Percentiles rank a stretch among this genome's conserved stretches.
These are phyloP conservation scores for Curvularia lunata DNA, from an alignment of 2,329 filamentous ascomycete genomes.

Conservation along the genomic window DNA sequence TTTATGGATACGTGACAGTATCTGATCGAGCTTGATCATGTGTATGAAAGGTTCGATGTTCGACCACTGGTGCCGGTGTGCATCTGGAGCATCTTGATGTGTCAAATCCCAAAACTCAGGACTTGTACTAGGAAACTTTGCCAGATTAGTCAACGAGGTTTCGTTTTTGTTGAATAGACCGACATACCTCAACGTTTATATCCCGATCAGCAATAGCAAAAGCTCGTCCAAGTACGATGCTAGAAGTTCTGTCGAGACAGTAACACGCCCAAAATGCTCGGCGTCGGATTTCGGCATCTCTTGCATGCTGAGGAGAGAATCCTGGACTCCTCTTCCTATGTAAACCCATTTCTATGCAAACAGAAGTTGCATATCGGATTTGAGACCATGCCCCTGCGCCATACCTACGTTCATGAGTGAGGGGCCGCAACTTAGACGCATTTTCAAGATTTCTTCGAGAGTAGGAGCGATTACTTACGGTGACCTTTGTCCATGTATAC, in stretches of 20 bases:
- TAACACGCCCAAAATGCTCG: constrained; percentile 39
- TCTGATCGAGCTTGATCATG: constrained; percentile 33
- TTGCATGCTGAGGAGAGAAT: constrained; percentile 16
- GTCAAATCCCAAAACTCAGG: constrained; percentile 32
- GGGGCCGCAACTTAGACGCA: too few species aligned
- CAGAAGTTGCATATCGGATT: constrained; percentile 35
- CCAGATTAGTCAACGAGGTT: background rate
- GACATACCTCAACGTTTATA: constrained; percentile 37
- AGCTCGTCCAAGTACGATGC: constrained; percentile 32
- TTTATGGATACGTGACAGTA: constrained; percentile 36
- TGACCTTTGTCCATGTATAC: constrained; percentile 35
- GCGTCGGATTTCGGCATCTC: constrained; percentile 33
- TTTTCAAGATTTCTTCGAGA: too few species aligned
- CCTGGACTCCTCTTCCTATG: constrained; percentile 34
- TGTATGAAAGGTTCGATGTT: constrained; percentile 38
- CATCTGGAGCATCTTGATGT: constrained; percentile 21
- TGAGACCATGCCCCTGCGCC: constrained; percentile 39
- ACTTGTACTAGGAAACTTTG: constrained; percentile 30
- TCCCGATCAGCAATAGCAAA: constrained; percentile 39
- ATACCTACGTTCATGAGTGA: too few species aligned
- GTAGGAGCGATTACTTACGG: too few species aligned
- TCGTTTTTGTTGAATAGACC: background rate
- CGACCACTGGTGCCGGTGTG: constrained; percentile 23
- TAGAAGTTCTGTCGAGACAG: constrained; percentile 35
- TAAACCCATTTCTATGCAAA: constrained; percentile 37